Percentiles rank a stretch among this genome's conserved stretches.
Conservation (phyloP, 176 grass and related monocot genomes). For the Pharus latifolius region DNA sequence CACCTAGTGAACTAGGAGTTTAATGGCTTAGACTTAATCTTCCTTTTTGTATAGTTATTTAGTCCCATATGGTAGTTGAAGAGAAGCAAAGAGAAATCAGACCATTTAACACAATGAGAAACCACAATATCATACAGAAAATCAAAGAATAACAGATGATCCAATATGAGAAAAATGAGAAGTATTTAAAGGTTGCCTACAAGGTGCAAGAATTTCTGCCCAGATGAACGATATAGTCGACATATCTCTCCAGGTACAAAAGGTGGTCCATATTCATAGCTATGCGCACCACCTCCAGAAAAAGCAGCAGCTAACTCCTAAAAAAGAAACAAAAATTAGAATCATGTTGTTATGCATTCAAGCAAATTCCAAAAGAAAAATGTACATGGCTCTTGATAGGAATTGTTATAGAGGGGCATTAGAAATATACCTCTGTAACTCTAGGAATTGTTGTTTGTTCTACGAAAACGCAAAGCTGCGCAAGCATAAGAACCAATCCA, state of each 20-base stretch:
- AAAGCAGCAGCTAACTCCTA: constrained; percentile 90
- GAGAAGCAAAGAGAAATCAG: not conserved
- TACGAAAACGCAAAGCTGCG: constrained; percentile 87
- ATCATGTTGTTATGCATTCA: not conserved
- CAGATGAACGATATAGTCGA: constrained; percentile 80
- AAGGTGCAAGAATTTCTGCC: constrained; percentile 83
- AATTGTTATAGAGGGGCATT: constrained; percentile 11
- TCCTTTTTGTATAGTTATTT: constrained; percentile 4
- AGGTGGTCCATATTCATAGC: constrained; percentile 78
- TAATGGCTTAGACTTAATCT: too few relatives aligned
- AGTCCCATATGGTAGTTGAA: not conserved
- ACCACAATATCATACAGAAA: not conserved
- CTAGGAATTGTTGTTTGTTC: constrained; percentile 85
- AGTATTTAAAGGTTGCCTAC: constrained; percentile 38
- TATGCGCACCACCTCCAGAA: constrained; percentile 71
- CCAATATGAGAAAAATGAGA: constrained; percentile 14
- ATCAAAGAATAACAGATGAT: not conserved
- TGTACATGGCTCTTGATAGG: too few relatives aligned
- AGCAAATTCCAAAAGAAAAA: constrained; percentile 3
- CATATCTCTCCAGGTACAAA: constrained; percentile 99
- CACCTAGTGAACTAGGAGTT: too few relatives aligned
- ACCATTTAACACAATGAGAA: not conserved
- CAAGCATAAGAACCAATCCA: constrained; percentile 64
- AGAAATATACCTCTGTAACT: constrained; percentile 73
- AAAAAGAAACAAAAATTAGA: constrained; percentile 7